Conservation (phyloP, 2,329 filamentous ascomycete species). For the Cryphonectria japonica region DNA sequence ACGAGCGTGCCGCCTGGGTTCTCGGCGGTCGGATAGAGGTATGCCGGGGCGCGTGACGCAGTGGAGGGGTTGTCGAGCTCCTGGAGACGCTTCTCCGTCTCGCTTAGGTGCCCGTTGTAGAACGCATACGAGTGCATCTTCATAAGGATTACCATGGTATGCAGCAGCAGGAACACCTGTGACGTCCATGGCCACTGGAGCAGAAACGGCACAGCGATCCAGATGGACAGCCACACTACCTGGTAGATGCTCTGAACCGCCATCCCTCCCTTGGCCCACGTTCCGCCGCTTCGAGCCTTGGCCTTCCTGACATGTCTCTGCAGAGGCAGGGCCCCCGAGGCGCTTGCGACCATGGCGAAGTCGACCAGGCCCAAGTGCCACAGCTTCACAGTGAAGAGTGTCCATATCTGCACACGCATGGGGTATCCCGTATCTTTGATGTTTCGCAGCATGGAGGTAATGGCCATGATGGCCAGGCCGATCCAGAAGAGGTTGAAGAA, state of each 20-base stretch:
- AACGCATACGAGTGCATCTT: conserved; percentile 99
- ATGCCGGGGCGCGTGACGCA: conserved; percentile 69
- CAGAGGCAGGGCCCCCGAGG: conserved; percentile 71
- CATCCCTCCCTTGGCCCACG: conserved; percentile 80
- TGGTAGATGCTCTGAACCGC: conserved; percentile 83
- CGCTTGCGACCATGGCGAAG: conserved; percentile 80
- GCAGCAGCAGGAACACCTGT: conserved; percentile 91
- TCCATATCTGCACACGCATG: conserved; percentile 84
- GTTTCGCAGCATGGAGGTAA: conserved; percentile 91
- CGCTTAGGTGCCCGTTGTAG: conserved; percentile 93
- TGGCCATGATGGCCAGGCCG: conserved; percentile 92
- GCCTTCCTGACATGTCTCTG: conserved; percentile 67
- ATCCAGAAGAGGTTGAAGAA: conserved; percentile 99
- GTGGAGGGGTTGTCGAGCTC: conserved; percentile 78
- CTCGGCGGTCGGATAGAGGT: conserved; percentile 72
- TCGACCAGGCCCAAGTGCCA: conserved; percentile 86
- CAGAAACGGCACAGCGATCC: conserved; percentile 83
- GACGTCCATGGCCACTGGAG: conserved; percentile 95
- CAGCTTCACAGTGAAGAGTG: conserved; percentile 83
- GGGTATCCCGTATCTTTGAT: conserved; percentile 92
- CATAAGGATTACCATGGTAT: conserved; percentile 92
- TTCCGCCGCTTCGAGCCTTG: conserved; percentile 56
- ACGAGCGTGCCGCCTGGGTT: conserved; percentile 50
- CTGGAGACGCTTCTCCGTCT: conserved; percentile 79
- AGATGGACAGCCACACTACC: conserved; percentile 75